phyloP scores from a whole-genome alignment of 73 alveolate genomes.

The Urostyla sp. region DNA sequence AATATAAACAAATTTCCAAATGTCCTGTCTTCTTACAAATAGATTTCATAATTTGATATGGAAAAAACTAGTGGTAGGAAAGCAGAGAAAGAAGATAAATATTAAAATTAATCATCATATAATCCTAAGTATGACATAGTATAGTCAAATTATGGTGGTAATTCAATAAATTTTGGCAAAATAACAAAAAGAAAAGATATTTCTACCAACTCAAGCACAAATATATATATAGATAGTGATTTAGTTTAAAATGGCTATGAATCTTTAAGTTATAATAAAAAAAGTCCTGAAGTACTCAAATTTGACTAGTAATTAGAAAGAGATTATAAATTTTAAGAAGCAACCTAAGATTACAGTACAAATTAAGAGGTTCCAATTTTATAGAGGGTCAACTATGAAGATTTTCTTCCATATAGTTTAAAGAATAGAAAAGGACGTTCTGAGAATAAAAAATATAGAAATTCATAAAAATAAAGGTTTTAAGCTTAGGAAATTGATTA shows the following conservation, averaged over 20 bases:
- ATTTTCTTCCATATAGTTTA: too few relatives aligned
- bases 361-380: neutral
- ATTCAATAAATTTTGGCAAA: slow-evolving; percentile 5
- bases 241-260: neutral
- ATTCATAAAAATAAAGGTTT: neutral
- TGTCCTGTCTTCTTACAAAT: slow-evolving; percentile 16
- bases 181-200: slow-evolving; percentile 5
- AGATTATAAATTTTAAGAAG: neutral
- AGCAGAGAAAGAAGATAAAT: neutral
- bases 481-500: neutral
- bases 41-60: neutral
- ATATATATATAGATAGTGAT: neutral
- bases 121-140: slow-evolving; percentile 3
- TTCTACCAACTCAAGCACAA: neutral
- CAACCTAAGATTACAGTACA: neutral
- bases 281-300: neutral
- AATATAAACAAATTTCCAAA: slow-evolving; percentile 36
- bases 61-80: neutral
- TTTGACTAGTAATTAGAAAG: neutral
- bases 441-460: too few relatives aligned
- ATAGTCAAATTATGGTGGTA: neutral
- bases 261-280: neutral
- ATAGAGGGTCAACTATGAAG: too few relatives aligned
- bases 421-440: too few relatives aligned
- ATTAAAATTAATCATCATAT: neutral